These are phyloP conservation scores for Schoenoplectus tabernaemontani DNA, from an alignment of 202 grass and related monocot species.

Conservation along the genomic window DNA sequence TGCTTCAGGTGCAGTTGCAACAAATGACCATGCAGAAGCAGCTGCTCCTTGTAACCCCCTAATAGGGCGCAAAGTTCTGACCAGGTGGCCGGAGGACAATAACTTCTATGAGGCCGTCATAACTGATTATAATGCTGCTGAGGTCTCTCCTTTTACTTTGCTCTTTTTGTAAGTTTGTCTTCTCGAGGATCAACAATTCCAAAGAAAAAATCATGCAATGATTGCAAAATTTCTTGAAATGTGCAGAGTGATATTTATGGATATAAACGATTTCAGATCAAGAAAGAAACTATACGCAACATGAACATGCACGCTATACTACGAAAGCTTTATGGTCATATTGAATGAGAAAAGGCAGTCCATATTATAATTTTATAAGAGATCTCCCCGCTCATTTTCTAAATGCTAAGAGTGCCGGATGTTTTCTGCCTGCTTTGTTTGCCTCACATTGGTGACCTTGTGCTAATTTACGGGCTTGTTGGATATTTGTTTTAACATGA, in stretches of 20 bases:
- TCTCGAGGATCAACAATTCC: conserved; percentile 25
- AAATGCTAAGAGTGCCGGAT: neutral
- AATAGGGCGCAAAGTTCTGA: conserved; percentile 67
- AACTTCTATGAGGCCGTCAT: conserved; percentile 91
- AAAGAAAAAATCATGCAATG: neutral
- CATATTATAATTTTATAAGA: neutral
- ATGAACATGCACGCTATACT: neutral
- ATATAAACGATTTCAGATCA: neutral
- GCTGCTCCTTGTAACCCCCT: conserved; percentile 46
- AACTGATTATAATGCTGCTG: conserved; percentile 52
- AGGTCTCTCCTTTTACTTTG: conserved; percentile 33
- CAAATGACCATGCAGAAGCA: conserved; percentile 47
- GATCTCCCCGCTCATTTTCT: neutral
- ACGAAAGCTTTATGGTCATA: neutral
- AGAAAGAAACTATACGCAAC: neutral
- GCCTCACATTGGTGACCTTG: neutral
- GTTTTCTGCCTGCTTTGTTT: neutral
- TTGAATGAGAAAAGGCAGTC: neutral
- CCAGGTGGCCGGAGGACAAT: conserved; percentile 96
- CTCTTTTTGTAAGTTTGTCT: conserved; percentile 24
- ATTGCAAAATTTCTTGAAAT: neutral
- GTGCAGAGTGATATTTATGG: neutral
- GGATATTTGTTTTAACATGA: neutral
- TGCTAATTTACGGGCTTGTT: neutral
- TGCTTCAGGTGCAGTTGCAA: conserved; percentile 36